Evolutionary conservation across 2,329 filamentous ascomycete species (phyloP).

Genomic region (Fusarium albosuccineum): DNA sequence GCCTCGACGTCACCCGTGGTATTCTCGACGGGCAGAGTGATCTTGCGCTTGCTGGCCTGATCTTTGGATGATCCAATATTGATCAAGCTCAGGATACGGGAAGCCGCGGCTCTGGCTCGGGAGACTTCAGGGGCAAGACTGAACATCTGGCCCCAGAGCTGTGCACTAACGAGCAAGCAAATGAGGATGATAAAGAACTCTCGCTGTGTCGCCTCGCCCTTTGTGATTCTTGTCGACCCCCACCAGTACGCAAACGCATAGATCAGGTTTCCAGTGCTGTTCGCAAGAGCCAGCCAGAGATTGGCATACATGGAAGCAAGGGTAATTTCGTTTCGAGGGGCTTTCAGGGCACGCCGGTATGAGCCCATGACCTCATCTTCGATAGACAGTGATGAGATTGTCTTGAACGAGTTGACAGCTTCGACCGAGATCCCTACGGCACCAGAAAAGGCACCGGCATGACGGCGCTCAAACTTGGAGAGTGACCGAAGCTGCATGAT

Average conservation of each 20-base stretch:
- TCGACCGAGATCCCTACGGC: conserved; percentile 76
- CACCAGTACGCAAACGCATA: conserved; percentile 86
- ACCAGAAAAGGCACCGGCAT: conserved; percentile 73
- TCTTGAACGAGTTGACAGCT: conserved; percentile 75
- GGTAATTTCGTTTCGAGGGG: conserved; percentile 67
- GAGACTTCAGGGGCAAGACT: conserved; percentile 81
- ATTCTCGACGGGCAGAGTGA: conserved; percentile 12
- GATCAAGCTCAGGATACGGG: conserved; percentile 67
- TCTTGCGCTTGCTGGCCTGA: conserved; percentile 28
- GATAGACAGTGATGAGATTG: conserved; percentile 67
- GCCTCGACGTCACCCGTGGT: conserved; percentile 57
- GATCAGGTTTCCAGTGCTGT: conserved; percentile 73
- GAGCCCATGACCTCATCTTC: conserved; percentile 65
- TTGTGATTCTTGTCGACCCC: conserved; percentile 77
- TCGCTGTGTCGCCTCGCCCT: conserved; percentile 72
- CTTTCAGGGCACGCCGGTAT: conserved; percentile 65
- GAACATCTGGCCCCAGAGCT: conserved; percentile 81
- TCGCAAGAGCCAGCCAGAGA: conserved; percentile 71
- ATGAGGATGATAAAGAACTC: conserved; percentile 83
- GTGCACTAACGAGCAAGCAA: conserved; percentile 78
- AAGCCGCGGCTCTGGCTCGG: conserved; percentile 72
- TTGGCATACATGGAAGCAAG: conserved; percentile 65
- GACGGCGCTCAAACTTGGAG: conserved; percentile 71
- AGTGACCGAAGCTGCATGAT: conserved; percentile 76
- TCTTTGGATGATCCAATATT: conserved; percentile 55